Evolutionary conservation across 352 stramenopile genomes (phyloP).

Genomic region (Globisporangium paddicum): DNA sequence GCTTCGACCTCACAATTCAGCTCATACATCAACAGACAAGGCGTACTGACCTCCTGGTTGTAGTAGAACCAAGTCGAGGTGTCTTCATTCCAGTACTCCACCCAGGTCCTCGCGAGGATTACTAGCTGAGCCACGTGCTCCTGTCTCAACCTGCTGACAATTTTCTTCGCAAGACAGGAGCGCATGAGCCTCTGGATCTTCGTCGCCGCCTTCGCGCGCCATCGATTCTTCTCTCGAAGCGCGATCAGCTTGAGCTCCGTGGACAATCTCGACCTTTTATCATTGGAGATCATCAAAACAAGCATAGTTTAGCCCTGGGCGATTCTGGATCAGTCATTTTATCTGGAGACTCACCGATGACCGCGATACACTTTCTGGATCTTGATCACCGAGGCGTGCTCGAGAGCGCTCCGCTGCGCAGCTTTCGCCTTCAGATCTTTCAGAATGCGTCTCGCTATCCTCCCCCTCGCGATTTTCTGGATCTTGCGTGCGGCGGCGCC

Average conservation of each 20-base stretch:
- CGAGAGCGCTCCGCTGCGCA: conserved; percentile 20
- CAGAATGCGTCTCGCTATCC: conserved; percentile 29
- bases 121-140: conserved; percentile 36
- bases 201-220: conserved; percentile 44
- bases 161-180: conserved; percentile 34
- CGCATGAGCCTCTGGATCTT: conserved; percentile 64
- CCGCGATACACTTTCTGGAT: conserved; percentile 76
- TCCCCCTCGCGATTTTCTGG: conserved; percentile 41
- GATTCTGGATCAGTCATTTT: not conserved
- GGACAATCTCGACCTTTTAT: conserved; percentile 38
- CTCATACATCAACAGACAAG: not conserved
- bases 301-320: not conserved
- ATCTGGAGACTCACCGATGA: conserved; percentile 36
- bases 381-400: conserved; percentile 37
- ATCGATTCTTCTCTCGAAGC: conserved; percentile 50
- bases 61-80: conserved; percentile 75
- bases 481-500: conserved; percentile 43
- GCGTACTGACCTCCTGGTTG: conserved; percentile 47
- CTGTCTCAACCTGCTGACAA: conserved; percentile 26
- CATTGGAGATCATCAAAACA: not conserved
- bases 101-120: conserved; percentile 42
- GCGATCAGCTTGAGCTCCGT: conserved; percentile 67
- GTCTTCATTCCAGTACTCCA: conserved; percentile 80
- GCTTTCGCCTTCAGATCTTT: conserved; percentile 27
- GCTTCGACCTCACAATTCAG: not conserved